These are phyloP conservation scores for Monosporascus sp. DNA, from an alignment of 2,329 filamentous ascomycete genomes.

Conservation along the genomic window DNA sequence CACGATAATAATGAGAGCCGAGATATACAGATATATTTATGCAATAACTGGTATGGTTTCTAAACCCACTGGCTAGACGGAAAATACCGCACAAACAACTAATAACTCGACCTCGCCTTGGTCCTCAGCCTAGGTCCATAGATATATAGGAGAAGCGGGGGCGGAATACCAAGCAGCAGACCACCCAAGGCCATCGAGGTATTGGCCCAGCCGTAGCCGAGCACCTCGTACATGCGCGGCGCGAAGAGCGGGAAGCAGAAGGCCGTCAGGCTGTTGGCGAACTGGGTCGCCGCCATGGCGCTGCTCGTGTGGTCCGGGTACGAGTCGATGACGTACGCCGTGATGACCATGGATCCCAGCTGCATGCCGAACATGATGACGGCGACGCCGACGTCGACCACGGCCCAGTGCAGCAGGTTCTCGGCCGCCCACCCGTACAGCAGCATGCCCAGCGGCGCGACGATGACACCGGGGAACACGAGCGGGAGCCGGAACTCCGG, in stretches of 20 bases:
- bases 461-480: constrained; percentile 45
- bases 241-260: constrained; percentile 48
- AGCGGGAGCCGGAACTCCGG: constrained; percentile 63
- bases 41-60: too few relatives aligned
- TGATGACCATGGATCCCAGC: constrained; percentile 24
- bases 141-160: constrained; percentile 39
- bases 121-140: constrained; percentile 34
- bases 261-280: constrained; percentile 39
- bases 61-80: too few relatives aligned
- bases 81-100: too few relatives aligned
- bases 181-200: constrained; percentile 37
- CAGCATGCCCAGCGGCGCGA: constrained; percentile 34
- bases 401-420: constrained; percentile 31
- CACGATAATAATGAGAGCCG: too few relatives aligned
- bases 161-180: constrained; percentile 37
- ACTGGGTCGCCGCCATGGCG: constrained; percentile 41
- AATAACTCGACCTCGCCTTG: constrained; percentile 15
- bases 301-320: constrained; percentile 44
- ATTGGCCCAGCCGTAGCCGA: constrained; percentile 39
- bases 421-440: constrained; percentile 41
- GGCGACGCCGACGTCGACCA: constrained; percentile 32
- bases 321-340: constrained; percentile 38
- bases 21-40: too few relatives aligned
- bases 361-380: constrained; percentile 29
- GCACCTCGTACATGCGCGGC: constrained; percentile 30